phyloP scores from a whole-genome alignment of 371 early-diverging fungal genomes.

The Basidiobolus meristosporus region DNA sequence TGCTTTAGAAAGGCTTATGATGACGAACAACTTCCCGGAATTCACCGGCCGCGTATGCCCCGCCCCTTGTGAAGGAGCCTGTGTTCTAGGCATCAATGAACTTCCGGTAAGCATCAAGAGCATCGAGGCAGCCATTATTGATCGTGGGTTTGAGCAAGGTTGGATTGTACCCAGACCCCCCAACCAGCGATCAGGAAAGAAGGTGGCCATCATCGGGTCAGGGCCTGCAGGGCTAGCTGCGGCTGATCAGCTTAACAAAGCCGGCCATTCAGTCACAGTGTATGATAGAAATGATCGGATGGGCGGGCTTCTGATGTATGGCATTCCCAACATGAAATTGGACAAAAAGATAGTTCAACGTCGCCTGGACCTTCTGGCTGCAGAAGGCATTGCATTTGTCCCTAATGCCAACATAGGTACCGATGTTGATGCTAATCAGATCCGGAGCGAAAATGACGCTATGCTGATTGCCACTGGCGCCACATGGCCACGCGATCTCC shows the following conservation, averaged over 20 bases:
- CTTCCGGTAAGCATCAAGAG: slow-evolving; percentile 88
- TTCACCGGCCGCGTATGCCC: slow-evolving; percentile 87
- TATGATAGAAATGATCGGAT: slow-evolving; percentile 90
- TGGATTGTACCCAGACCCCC: slow-evolving; percentile 86
- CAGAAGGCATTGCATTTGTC: slow-evolving; percentile 80
- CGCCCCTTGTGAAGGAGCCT: slow-evolving; percentile 87
- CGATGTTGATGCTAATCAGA: slow-evolving; percentile 38
- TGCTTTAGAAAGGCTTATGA: slow-evolving; percentile 78
- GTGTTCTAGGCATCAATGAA: slow-evolving; percentile 80
- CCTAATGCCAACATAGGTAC: slow-evolving; percentile 73
- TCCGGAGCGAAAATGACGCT: slow-evolving; percentile 55
- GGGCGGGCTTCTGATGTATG: slow-evolving; percentile 93
- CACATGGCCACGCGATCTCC: slow-evolving; percentile 90
- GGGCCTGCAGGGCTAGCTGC: slow-evolving; percentile 93
- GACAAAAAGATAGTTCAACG: slow-evolving; percentile 87
- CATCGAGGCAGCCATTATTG: slow-evolving; percentile 93
- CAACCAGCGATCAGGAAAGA: slow-evolving; percentile 54
- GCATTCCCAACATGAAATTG: slow-evolving; percentile 98
- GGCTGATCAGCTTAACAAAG: slow-evolving; percentile 95
- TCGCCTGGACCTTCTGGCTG: slow-evolving; percentile 76
- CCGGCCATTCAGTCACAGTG: slow-evolving; percentile 83
- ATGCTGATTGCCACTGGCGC: slow-evolving; percentile 84
- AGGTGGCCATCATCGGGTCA: slow-evolving; percentile 79
- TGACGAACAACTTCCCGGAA: slow-evolving; percentile 97
- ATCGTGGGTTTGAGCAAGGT: slow-evolving; percentile 82